phyloP scores from a whole-genome alignment of 192 early-diverging fungal genomes.

The Podila clonocystis region DNA sequence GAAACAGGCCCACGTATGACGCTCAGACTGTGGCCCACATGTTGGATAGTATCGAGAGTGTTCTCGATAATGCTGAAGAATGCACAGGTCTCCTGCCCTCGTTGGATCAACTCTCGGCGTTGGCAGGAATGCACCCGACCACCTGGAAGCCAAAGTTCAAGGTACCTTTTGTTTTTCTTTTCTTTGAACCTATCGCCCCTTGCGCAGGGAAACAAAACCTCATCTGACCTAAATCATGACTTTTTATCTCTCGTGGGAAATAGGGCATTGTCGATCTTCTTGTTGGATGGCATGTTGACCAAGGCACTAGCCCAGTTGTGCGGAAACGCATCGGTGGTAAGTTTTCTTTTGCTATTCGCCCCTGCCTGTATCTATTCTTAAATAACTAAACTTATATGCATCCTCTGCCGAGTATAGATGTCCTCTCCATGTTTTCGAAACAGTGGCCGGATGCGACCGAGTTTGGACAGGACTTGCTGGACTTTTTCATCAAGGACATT shows the following conservation, averaged over 20 bases:
- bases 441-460: slow-evolving; percentile 26
- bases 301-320: slow-evolving; percentile 47
- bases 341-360: background rate
- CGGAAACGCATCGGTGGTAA: slow-evolving; percentile 60
- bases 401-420: slow-evolving; percentile 7
- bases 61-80: slow-evolving; percentile 23
- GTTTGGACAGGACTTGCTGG: slow-evolving; percentile 32
- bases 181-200: background rate
- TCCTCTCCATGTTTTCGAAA: slow-evolving; percentile 15
- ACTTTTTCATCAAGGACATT: slow-evolving; percentile 39
- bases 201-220: background rate
- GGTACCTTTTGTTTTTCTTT: slow-evolving; percentile 11
- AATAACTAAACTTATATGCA: background rate
- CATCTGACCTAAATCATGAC: background rate
- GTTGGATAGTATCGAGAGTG: slow-evolving; percentile 14
- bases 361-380: background rate
- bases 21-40: slow-evolving; percentile 7
- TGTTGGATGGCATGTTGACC: slow-evolving; percentile 76
- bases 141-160: slow-evolving; percentile 40
- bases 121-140: slow-evolving; percentile 22
- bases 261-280: slow-evolving; percentile 72
- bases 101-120: slow-evolving; percentile 13
- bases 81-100: slow-evolving; percentile 9
- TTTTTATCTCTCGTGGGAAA: background rate
- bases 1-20: slow-evolving; percentile 9